Evolutionary conservation across 306 rosid species (phyloP).

Genomic region (Acmispon strigosus): DNA sequence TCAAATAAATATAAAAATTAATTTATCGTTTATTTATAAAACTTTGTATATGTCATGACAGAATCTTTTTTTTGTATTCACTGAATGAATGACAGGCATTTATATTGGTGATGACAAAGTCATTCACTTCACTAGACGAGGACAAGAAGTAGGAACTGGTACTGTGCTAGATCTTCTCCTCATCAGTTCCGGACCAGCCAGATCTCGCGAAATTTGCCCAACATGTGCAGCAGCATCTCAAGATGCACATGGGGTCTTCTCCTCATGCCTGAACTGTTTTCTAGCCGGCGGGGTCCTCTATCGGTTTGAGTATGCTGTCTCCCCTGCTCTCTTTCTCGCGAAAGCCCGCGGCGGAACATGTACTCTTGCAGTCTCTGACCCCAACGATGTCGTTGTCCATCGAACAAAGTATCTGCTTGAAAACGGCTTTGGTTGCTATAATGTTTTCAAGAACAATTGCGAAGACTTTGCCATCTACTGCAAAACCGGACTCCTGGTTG

Average conservation of each 20-base stretch:
- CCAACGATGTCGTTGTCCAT: conserved; percentile 53
- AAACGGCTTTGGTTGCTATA: conserved; percentile 86
- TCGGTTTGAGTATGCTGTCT: conserved; percentile 73
- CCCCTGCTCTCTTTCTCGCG: conserved; percentile 65
- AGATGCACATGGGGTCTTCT: conserved; percentile 51
- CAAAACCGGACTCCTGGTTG: conserved; percentile 81
- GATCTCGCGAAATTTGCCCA: conserved; percentile 39
- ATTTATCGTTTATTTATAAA: neutral
- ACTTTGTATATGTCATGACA: neutral
- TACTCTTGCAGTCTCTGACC: conserved; percentile 72
- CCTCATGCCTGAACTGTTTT: conserved; percentile 86
- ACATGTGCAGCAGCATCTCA: conserved; percentile 38
- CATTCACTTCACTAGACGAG: conserved; percentile 84
- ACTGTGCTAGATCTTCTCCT: conserved; percentile 72
- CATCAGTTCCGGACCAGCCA: conserved; percentile 70
- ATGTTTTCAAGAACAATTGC: conserved; percentile 80
- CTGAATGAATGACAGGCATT: conserved; percentile 46
- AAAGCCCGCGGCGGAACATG: conserved; percentile 96
- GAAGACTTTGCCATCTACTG: conserved; percentile 94
- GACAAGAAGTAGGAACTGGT: conserved; percentile 96
- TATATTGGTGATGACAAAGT: conserved; percentile 71
- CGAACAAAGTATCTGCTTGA: conserved; percentile 66
- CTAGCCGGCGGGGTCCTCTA: conserved; percentile 81
- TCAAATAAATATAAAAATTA: neutral
- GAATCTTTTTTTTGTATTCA: neutral